Evolutionary conservation across 108 stramenopile genomes (phyloP).

Genomic region (Nannochloropsis gaditana): DNA sequence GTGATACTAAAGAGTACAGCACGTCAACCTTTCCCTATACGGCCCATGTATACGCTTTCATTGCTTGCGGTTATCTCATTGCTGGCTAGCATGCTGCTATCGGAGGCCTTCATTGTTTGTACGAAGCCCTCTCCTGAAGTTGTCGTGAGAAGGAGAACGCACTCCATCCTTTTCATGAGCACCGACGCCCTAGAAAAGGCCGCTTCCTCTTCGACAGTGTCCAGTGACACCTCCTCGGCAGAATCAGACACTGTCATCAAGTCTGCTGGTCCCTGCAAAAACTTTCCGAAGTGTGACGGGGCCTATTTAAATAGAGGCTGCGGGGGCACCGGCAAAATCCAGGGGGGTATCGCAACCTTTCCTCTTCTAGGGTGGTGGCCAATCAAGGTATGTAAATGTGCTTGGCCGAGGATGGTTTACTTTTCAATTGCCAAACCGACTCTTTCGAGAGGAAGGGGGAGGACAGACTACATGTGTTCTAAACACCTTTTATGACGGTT

Average conservation of each 20-base stretch:
- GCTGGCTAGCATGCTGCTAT: not conserved
- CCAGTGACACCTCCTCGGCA: not conserved
- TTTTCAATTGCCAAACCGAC: too few relatives aligned
- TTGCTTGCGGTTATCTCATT: not conserved
- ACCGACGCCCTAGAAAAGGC: not conserved
- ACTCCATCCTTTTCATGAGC: not conserved
- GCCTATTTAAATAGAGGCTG: slow-evolving; percentile 14
- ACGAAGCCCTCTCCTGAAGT: not conserved
- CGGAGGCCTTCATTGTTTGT: not conserved
- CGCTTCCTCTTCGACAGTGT: not conserved
- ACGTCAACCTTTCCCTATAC: too few relatives aligned
- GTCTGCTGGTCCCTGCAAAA: not conserved
- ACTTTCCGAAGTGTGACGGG: not conserved
- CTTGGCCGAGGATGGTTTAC: not conserved
- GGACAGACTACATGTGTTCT: too few relatives aligned
- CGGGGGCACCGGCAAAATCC: slow-evolving; percentile 10
- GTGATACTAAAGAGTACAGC: too few relatives aligned
- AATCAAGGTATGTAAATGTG: not conserved
- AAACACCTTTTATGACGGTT: too few relatives aligned
- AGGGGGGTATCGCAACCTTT: slow-evolving; percentile 11
- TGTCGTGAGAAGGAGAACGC: not conserved
- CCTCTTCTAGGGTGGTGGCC: slow-evolving; percentile 11
- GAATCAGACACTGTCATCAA: not conserved
- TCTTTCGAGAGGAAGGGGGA: too few relatives aligned
- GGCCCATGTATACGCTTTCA: too few relatives aligned